Percentiles rank a stretch among this genome's conserved stretches.
These are phyloP conservation scores for Raffaelea albimanens DNA, from an alignment of 2,329 filamentous ascomycete species.

Conservation along the genomic window DNA sequence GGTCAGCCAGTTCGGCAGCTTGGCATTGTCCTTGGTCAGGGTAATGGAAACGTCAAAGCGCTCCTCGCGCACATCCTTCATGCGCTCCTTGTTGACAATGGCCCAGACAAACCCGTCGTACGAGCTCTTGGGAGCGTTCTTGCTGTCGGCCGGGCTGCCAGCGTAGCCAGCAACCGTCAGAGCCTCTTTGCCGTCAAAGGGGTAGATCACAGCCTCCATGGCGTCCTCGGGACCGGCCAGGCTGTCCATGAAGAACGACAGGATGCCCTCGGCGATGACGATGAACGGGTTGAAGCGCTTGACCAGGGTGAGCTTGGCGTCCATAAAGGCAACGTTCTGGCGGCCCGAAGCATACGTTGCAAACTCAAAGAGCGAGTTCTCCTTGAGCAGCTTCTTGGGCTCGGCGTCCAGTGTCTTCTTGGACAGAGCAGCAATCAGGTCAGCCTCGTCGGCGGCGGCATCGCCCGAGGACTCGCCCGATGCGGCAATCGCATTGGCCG, in stretches of 20 bases:
- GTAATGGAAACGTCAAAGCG: constrained; percentile 93
- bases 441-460: constrained; percentile 43
- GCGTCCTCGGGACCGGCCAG: constrained; percentile 60
- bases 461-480: constrained; percentile 32
- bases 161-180: constrained; percentile 55
- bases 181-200: constrained; percentile 87
- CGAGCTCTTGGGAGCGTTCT: constrained; percentile 50
- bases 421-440: constrained; percentile 51
- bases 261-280: constrained; percentile 50
- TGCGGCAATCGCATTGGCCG: neutral
- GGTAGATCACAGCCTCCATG: constrained; percentile 69
- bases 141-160: constrained; percentile 38
- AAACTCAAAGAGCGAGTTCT: constrained; percentile 83
- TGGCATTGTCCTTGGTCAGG: constrained; percentile 82
- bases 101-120: constrained; percentile 94
- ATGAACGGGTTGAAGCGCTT: constrained; percentile 79
- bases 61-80: constrained; percentile 83
- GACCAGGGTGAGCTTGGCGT: constrained; percentile 70
- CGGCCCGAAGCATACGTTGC: constrained; percentile 81
- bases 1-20: constrained; percentile 81
- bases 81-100: constrained; percentile 86
- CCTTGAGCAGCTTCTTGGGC: constrained; percentile 59
- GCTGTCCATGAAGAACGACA: constrained; percentile 74
- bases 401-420: constrained; percentile 22
- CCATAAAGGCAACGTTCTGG: constrained; percentile 85